A percentile compares a stretch with the other conserved stretches of the same genome.
phyloP scores from a whole-genome alignment of 352 stramenopile genomes.

The Globisporangium mamillatum region DNA sequence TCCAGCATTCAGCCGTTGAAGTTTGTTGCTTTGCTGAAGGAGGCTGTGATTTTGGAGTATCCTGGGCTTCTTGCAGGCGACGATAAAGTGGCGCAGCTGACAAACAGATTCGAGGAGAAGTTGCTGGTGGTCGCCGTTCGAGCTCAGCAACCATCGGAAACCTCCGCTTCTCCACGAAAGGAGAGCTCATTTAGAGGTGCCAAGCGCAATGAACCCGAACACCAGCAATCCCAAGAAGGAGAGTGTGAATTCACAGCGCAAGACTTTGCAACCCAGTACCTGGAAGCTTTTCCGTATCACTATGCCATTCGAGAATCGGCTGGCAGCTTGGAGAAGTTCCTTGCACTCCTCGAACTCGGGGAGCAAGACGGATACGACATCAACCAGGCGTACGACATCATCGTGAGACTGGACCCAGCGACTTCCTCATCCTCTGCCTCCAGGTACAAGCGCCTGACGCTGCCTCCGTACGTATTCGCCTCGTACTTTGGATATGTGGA shows the following conservation, averaged over 20 bases:
- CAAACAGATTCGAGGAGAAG: background rate
- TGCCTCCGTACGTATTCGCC: constrained; percentile 7
- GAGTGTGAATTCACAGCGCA: background rate
- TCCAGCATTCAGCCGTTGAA: background rate
- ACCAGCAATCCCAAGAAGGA: background rate
- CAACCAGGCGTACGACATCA: background rate
- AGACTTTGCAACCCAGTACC: background rate
- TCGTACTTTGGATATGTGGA: constrained; percentile 5
- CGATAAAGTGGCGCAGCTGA: background rate
- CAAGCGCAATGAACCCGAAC: background rate
- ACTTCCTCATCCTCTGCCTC: background rate
- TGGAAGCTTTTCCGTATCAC: background rate
- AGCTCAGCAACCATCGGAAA: background rate
- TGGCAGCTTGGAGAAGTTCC: background rate
- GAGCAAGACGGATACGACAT: constrained; percentile 1
- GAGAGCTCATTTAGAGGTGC: background rate
- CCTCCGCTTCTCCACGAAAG: background rate
- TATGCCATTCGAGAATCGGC: background rate
- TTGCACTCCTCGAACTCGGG: background rate
- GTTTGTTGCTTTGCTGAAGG: background rate
- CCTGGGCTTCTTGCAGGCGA: background rate
- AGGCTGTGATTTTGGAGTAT: background rate
- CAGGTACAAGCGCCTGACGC: background rate
- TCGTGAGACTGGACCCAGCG: background rate
- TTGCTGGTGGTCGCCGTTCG: background rate